A percentile compares a stretch with the other conserved stretches of the same genome.
These are phyloP conservation scores for Raddia distichophylla DNA, from an alignment of 176 grass and related monocot species.

Conservation along the genomic window DNA sequence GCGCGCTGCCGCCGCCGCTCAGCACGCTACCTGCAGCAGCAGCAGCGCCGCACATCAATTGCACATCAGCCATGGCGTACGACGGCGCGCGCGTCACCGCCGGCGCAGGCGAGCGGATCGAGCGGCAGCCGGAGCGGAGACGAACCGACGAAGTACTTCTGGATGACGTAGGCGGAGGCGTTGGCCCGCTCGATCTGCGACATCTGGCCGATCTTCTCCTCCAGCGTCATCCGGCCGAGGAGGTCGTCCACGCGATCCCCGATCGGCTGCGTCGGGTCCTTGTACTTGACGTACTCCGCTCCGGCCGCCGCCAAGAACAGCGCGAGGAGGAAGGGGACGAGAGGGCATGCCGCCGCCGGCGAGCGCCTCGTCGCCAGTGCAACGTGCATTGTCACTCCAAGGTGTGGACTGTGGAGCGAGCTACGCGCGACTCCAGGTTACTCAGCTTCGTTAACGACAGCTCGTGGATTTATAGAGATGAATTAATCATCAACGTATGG, in stretches of 20 bases:
- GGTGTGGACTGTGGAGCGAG: too few relatives aligned
- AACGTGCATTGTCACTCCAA: background rate
- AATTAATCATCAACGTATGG: background rate
- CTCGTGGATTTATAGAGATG: conserved; percentile 2
- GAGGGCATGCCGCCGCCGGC: conserved; percentile 17
- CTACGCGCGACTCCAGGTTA: too few relatives aligned
- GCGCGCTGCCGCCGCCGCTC: conserved; percentile 82
- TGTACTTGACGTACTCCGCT: conserved; percentile 58
- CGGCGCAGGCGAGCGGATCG: background rate
- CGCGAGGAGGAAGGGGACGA: conserved; percentile 1
- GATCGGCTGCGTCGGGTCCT: conserved; percentile 64
- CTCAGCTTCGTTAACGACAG: background rate
- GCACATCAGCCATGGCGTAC: background rate
- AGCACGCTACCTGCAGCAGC: conserved; percentile 69
- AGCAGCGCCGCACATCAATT: background rate
- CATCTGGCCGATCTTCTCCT: conserved; percentile 96
- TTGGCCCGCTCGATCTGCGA: conserved; percentile 75
- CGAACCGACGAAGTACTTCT: conserved; percentile 75
- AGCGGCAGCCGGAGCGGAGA: background rate
- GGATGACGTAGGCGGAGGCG: conserved; percentile 54
- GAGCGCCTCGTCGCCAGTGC: conserved; percentile 41
- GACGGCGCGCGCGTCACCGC: background rate
- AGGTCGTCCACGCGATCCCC: conserved; percentile 63
- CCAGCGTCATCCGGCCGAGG: conserved; percentile 71
- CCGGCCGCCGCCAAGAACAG: conserved; percentile 19